Percentiles rank a stretch among this genome's conserved stretches.
Conservation (phyloP, 345 rosid genomes). For the Fremontodendron californicum region DNA sequence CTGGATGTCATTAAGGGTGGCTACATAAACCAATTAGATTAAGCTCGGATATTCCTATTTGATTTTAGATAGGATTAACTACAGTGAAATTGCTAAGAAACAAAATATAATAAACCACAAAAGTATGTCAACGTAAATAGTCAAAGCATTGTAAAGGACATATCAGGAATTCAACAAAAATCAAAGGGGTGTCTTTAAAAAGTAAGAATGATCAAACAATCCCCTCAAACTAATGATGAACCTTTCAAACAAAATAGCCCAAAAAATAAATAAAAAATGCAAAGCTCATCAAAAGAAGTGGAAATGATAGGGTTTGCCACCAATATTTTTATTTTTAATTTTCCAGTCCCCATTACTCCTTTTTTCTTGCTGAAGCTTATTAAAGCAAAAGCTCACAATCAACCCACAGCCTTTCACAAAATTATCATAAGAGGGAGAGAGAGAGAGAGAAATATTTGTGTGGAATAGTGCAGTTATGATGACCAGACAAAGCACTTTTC, state of each 20-base stretch:
- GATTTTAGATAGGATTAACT: not conserved
- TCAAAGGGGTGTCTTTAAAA: conserved; percentile 31
- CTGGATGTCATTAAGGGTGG: too few relatives aligned
- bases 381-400: conserved; percentile 27
- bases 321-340: conserved; percentile 1
- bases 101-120: conserved; percentile 11
- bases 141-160: conserved; percentile 25
- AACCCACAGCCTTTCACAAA: conserved; percentile 31
- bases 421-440: conserved; percentile 43
- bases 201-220: conserved; percentile 25
- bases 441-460: not conserved
- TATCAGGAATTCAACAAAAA: conserved; percentile 17
- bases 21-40: too few relatives aligned
- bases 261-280: conserved; percentile 8
- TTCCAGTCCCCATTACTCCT: conserved; percentile 1
- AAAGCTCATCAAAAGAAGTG: conserved; percentile 37
- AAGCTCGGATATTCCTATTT: not conserved
- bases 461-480: conserved; percentile 40
- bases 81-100: conserved; percentile 2
- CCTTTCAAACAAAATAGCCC: conserved; percentile 27
- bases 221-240: conserved; percentile 20
- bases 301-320: conserved; percentile 17
- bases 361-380: conserved; percentile 20
- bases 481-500: conserved; percentile 58
- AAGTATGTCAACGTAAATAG: conserved; percentile 27